Percentiles rank a stretch among this genome's conserved stretches.
phyloP scores from a whole-genome alignment of 129 eudicot species.

The Smallanthus sonchifolius region DNA sequence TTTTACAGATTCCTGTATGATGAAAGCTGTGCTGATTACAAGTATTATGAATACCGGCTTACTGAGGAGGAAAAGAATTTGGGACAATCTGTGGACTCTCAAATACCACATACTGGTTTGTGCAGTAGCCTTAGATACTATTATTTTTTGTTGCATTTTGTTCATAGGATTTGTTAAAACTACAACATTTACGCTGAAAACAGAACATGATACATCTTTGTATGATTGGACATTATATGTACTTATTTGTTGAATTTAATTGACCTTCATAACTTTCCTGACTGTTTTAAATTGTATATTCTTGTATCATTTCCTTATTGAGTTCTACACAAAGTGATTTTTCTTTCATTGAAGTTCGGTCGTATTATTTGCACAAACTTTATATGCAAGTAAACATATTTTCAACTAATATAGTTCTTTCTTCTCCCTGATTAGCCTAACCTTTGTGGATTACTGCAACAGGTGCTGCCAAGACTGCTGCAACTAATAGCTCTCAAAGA shows the following conservation, averaged over 20 bases:
- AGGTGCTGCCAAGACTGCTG: slow-evolving; percentile 34
- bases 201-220: not conserved
- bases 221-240: not conserved
- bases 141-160: not conserved
- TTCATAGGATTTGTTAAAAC: not conserved
- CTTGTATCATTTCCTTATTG: not conserved
- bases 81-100: slow-evolving; percentile 43
- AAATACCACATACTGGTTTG: slow-evolving; percentile 51
- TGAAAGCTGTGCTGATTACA: slow-evolving; percentile 83
- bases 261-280: not conserved
- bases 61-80: slow-evolving; percentile 73
- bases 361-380: not conserved
- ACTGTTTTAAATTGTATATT: not conserved
- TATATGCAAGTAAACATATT: not conserved
- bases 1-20: slow-evolving; percentile 78
- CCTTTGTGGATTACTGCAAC: slow-evolving; percentile 2
- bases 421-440: not conserved
- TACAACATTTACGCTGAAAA: too few species aligned
- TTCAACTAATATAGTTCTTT: not conserved
- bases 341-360: not conserved
- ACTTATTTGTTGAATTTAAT: not conserved
- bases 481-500: slow-evolving; percentile 36
- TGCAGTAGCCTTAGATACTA: slow-evolving; percentile 6
- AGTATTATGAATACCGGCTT: slow-evolving; percentile 78
- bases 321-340: not conserved